Evolutionary conservation across 1,284 basidiomycete species (phyloP), one percentile per base, ranked within the genome.

Genomic region (Violaceomyces palustris): DNA sequence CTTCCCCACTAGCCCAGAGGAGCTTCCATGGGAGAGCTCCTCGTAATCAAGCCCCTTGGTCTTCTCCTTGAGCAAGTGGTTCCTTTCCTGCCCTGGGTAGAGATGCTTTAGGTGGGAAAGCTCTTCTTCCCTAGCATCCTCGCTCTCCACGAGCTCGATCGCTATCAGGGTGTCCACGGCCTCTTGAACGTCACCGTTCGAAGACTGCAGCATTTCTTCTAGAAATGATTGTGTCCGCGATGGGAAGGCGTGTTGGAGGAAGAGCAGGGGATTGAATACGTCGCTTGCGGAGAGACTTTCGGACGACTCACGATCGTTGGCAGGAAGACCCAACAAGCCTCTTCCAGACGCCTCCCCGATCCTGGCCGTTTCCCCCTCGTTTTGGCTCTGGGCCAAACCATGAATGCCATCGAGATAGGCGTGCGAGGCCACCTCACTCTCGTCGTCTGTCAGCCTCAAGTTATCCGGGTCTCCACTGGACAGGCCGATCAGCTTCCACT

Each of bases 81-180:
- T 5, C 30, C 24, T 10, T 22, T n/a, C 6, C 37, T 22, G 9
- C 11, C 31, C 3, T n/a, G 7, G 21, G 23, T 39, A 25, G n/a
- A 14, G 22, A 11, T 33, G 3, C 4, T 41, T 26, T 1, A 43
- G n/a, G 17, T 46, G 38, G 7, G 24, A 36, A 9, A 35, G 18
- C 12, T 47, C 49, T 11, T 46, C 47, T 35, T 23, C 25, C 2
- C 45, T 23, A 3, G 56, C 55, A 31, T 59, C 52, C 35, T 60
- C 62, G 3, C 42, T 45, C 40, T 62, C 61, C 7, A 69, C 51
- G 23, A 69, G 21, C n/a, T 65, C 62, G 32, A 61, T 47, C 1
- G 54, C 60, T 34, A 64, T 51, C 23, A 69, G 41, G 1, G 54
- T 61, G 35, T 69, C 67, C n/a, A 69, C 48, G 10, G 51, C 45